phyloP scores from a whole-genome alignment of 2,329 filamentous ascomycete species.

The Cordyceps fumosorosea region DNA sequence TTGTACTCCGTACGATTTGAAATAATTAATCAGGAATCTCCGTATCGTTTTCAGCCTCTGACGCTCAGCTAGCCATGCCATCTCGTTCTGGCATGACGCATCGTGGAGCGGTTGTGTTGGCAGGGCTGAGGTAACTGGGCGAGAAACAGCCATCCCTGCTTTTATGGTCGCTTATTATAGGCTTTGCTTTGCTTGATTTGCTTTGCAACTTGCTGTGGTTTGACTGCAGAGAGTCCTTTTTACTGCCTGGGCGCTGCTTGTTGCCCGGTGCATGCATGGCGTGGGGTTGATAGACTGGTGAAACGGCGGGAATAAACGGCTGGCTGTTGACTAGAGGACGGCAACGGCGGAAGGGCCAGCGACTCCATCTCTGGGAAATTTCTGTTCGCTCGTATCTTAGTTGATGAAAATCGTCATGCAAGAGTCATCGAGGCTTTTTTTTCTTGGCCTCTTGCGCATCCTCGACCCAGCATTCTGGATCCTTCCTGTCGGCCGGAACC shows the following conservation, averaged over 20 bases:
- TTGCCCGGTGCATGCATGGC: neutral
- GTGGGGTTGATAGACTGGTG: neutral
- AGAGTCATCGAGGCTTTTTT: neutral
- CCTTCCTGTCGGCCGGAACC: neutral
- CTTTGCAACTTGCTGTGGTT: neutral
- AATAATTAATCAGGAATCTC: too few species aligned
- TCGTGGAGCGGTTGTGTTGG: neutral
- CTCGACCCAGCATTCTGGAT: neutral
- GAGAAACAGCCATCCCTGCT: neutral
- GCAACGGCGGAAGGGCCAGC: neutral
- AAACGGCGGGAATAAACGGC: conserved; percentile 6
- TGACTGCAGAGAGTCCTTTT: neutral
- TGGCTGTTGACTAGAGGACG: neutral
- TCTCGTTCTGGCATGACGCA: neutral
- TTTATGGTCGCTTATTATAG: neutral
- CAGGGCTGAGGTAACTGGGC: neutral
- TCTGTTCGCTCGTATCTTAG: neutral
- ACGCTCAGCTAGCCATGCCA: neutral
- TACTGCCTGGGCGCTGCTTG: neutral
- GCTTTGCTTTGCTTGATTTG: neutral
- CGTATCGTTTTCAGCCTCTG: neutral
- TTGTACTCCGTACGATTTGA: neutral
- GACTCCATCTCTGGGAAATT: neutral
- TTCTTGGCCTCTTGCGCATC: neutral
- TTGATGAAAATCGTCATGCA: neutral